Conservation (phyloP, 306 rosid species). For the Delonix regia region DNA sequence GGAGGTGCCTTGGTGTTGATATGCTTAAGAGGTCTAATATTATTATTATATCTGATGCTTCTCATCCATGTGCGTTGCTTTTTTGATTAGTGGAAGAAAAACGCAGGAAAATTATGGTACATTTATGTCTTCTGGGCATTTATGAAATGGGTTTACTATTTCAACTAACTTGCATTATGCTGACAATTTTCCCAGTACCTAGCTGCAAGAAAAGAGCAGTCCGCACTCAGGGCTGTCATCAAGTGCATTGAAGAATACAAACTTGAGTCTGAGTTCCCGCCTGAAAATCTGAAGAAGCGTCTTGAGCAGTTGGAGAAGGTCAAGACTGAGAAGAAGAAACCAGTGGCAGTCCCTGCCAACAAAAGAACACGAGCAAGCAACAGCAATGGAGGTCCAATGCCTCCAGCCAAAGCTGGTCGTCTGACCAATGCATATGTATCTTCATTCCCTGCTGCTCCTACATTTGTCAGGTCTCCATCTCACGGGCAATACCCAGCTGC, state of each 20-base stretch:
- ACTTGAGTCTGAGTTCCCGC: constrained; percentile 83
- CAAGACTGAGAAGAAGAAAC: constrained; percentile 87
- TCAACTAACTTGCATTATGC: constrained; percentile 34
- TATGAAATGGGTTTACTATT: constrained; percentile 12
- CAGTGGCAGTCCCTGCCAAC: constrained; percentile 86
- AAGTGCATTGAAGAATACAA: constrained; percentile 98
- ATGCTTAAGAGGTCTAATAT: constrained; percentile 19
- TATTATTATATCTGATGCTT: constrained; percentile 33
- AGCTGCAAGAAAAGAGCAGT: constrained; percentile 95
- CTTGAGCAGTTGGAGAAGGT: constrained; percentile 96
- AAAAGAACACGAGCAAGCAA: constrained; percentile 92
- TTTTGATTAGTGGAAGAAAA: constrained; percentile 37
- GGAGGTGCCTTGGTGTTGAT: neutral
- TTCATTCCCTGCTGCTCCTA: constrained; percentile 88
- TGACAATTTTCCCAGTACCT: constrained; percentile 65
- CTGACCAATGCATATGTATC: constrained; percentile 94
- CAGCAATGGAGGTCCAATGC: constrained; percentile 96
- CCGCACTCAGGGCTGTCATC: constrained; percentile 89
- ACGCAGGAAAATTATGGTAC: constrained; percentile 35
- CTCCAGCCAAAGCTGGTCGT: constrained; percentile 99
- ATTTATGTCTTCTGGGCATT: constrained; percentile 27
- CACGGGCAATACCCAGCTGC: constrained; percentile 91
- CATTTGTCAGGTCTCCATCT: constrained; percentile 90
- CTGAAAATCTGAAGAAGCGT: constrained; percentile 93
- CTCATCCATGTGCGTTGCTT: constrained; percentile 33